Evolutionary conservation across 2,329 filamentous ascomycete species (phyloP).

Genomic region (Aspergillus pseudoviridinutans): DNA sequence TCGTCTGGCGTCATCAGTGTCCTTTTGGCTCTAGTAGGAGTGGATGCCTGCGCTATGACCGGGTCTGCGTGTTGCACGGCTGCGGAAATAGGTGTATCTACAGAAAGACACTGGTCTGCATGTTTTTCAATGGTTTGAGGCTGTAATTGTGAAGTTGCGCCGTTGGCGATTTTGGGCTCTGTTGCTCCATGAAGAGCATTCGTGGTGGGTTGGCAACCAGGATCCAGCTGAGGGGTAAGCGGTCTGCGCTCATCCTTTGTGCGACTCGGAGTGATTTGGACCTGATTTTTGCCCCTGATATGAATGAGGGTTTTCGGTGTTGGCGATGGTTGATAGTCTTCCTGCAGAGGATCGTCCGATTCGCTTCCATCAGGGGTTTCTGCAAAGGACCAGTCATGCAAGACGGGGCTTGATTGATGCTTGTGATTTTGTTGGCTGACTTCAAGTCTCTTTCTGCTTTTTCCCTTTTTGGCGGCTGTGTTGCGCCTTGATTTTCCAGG

Average conservation of each 20-base stretch:
- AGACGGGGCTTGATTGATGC: constrained; percentile 25
- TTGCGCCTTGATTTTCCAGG: constrained; percentile 21
- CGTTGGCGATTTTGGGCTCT: constrained; percentile 2
- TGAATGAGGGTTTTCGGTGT: constrained; percentile 21
- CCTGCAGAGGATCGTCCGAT: constrained; percentile 43
- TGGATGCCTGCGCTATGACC: constrained; percentile 6
- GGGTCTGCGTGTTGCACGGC: neutral
- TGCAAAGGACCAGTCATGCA: constrained; percentile 37
- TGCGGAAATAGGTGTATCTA: constrained; percentile 1
- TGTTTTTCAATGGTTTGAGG: neutral
- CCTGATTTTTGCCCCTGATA: constrained; percentile 19
- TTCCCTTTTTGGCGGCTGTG: constrained; percentile 17
- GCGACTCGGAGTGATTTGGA: constrained; percentile 1
- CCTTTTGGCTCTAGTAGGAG: constrained; percentile 17
- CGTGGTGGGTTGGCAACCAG: neutral
- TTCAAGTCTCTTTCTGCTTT: constrained; percentile 18
- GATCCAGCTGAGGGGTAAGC: neutral
- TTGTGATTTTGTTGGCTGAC: constrained; percentile 19
- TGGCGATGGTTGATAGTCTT: constrained; percentile 29
- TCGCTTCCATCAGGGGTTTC: constrained; percentile 31
- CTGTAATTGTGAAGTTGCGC: constrained; percentile 5
- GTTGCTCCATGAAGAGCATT: constrained; percentile 10
- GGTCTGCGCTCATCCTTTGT: constrained; percentile 6
- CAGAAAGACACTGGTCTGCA: neutral
- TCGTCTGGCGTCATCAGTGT: constrained; percentile 29